These are phyloP conservation scores for Ogataea angusta DNA, from an alignment of 805 yeast species.

Conservation along the genomic window DNA sequence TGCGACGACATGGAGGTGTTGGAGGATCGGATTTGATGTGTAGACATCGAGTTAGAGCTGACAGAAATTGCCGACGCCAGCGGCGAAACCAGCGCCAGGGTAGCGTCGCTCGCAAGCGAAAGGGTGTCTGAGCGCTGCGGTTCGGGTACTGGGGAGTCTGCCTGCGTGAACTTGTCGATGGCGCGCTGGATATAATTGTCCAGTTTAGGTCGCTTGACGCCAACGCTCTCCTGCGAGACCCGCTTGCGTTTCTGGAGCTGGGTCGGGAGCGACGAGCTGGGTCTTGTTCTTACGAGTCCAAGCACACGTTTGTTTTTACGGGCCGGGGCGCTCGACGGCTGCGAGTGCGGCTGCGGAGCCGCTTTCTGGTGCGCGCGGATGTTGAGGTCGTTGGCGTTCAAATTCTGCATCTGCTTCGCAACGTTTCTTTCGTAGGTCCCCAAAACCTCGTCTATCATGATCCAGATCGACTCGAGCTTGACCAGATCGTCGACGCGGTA, in stretches of 20 bases:
- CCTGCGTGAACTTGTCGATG: slow-evolving; percentile 5
- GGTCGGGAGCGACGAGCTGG: slow-evolving; percentile 6
- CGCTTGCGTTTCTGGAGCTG: slow-evolving; percentile 1
- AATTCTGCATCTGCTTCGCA: slow-evolving; percentile 18
- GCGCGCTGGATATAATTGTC: slow-evolving; percentile 8
- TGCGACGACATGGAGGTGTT: slow-evolving; percentile 7
- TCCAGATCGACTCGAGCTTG: slow-evolving; percentile 25
- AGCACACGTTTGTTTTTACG: slow-evolving; percentile 13
- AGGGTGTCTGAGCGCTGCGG: slow-evolving; percentile 9
- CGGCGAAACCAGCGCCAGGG: slow-evolving; percentile 9
- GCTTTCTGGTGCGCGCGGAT: slow-evolving; percentile 7
- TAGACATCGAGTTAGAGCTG: slow-evolving; percentile 7
- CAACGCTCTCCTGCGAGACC: not conserved
- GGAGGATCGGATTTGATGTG: slow-evolving; percentile 3
- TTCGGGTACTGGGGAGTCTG: slow-evolving; percentile 1
- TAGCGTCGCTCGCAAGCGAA: slow-evolving; percentile 8
- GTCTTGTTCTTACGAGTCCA: slow-evolving; percentile 16
- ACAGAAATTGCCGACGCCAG: slow-evolving; percentile 6
- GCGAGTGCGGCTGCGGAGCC: slow-evolving; percentile 2
- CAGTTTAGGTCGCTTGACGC: slow-evolving; percentile 6
- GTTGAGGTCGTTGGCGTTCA: slow-evolving; percentile 16
- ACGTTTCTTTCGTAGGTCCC: slow-evolving; percentile 39
- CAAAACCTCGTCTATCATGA: slow-evolving; percentile 28
- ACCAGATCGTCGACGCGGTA: slow-evolving; percentile 35
- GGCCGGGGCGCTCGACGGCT: slow-evolving; percentile 1